These are phyloP conservation scores for Vicia faba DNA, from an alignment of 306 rosid species.

Conservation along the genomic window DNA sequence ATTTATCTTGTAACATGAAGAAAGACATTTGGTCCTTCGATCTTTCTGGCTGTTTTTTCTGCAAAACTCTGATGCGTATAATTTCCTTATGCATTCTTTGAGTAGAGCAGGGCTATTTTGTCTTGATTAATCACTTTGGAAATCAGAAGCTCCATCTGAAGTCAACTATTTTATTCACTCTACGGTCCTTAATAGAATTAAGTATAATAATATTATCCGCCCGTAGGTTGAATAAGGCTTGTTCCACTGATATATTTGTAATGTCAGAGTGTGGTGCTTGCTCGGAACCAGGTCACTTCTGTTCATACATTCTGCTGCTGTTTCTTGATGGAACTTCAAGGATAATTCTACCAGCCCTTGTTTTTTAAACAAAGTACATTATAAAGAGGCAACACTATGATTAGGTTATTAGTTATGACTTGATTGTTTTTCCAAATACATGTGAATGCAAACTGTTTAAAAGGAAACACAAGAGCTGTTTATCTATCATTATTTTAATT, in stretches of 20 bases:
- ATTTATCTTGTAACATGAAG: no score
- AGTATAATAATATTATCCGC: neutral
- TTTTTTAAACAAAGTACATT: neutral
- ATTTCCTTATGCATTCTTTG: no score
- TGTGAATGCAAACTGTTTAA: neutral
- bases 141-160: neutral
- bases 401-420: neutral
- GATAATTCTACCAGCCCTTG: neutral
- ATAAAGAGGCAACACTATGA: slow-evolving; percentile 5
- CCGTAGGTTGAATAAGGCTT: neutral
- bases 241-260: neutral
- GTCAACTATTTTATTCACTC: slow-evolving; percentile 18
- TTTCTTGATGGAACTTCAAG: slow-evolving; percentile 13
- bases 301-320: slow-evolving; percentile 8
- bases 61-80: no score
- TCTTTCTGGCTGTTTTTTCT: no score
- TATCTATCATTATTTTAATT: slow-evolving; percentile 11
- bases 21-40: no score
- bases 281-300: neutral
- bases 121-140: no score
- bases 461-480: slow-evolving; percentile 14
- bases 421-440: slow-evolving; percentile 7
- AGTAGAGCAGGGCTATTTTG: no score
- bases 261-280: neutral
- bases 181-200: neutral